These are phyloP conservation scores for Lithospermum erythrorhizon DNA, from an alignment of 257 asterid genomes.

Conservation along the genomic window DNA sequence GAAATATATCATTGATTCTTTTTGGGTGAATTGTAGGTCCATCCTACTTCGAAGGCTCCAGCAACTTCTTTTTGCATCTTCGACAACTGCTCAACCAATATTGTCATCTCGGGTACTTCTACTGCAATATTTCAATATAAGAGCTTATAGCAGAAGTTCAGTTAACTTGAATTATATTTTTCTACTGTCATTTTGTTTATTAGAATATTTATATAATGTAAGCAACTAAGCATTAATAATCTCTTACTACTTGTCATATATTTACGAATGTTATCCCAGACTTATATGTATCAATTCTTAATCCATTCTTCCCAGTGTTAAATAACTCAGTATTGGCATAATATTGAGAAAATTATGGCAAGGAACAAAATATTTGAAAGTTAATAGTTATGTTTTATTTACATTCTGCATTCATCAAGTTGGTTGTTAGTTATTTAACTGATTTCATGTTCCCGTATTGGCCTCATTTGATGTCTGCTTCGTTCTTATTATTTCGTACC, in stretches of 20 bases:
- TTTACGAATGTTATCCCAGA: not conserved
- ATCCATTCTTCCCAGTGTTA: not conserved
- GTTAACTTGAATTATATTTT: too few relatives aligned
- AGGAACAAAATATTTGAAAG: not conserved
- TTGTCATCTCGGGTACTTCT: too few relatives aligned
- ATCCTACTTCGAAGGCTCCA: constrained; percentile 91
- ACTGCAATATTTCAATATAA: too few relatives aligned
- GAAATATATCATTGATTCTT: constrained; percentile 2
- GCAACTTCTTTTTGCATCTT: constrained; percentile 89
- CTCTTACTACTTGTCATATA: not conserved
- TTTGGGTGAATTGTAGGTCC: constrained; percentile 45
- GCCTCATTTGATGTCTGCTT: not conserved
- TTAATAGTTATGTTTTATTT: too few relatives aligned
- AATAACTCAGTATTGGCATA: not conserved
- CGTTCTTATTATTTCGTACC: not conserved
- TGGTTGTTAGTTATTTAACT: too few relatives aligned
- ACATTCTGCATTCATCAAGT: not conserved
- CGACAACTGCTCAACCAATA: constrained; percentile 92
- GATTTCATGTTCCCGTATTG: not conserved
- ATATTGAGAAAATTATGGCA: too few relatives aligned
- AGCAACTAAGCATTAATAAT: not conserved
- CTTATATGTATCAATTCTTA: not conserved
- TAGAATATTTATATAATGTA: too few relatives aligned
- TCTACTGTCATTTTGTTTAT: too few relatives aligned
- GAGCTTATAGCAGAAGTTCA: too few relatives aligned